Evolutionary conservation across 257 asterid species (phyloP).

Genomic region (Petrea volubilis): DNA sequence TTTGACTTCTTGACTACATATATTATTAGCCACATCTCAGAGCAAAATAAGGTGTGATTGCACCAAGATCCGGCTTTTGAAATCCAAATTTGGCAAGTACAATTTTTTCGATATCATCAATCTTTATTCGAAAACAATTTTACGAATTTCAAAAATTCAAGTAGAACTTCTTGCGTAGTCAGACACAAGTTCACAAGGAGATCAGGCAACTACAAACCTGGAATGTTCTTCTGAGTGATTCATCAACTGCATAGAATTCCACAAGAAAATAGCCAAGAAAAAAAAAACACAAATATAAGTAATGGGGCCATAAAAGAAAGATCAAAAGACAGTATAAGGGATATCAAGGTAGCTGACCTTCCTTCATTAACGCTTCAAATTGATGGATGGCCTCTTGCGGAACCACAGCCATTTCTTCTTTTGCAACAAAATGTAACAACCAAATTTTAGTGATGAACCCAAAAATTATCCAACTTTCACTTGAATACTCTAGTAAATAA

Average conservation of each 20-base stretch:
- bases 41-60: background rate
- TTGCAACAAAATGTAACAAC: slow-evolving; percentile 4
- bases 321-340: slow-evolving; percentile 1
- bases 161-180: background rate
- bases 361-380: slow-evolving; percentile 57
- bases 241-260: slow-evolving; percentile 57
- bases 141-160: background rate
- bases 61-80: slow-evolving; percentile 25
- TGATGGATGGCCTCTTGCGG: slow-evolving; percentile 61
- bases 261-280: background rate
- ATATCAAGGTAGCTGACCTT: slow-evolving; percentile 48
- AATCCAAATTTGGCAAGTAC: background rate
- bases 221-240: slow-evolving; percentile 52
- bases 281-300: background rate
- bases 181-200: slow-evolving; percentile 15
- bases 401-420: slow-evolving; percentile 58
- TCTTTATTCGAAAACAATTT: background rate
- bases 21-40: background rate
- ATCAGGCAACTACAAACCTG: slow-evolving; percentile 43
- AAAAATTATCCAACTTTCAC: slow-evolving; percentile 19
- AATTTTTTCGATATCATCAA: slow-evolving; percentile 4
- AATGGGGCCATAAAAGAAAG: slow-evolving; percentile 17
- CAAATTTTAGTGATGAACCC: background rate
- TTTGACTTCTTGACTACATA: slow-evolving; percentile 5
- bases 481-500: slow-evolving; percentile 19